A percentile compares a stretch with the other conserved stretches of the same genome.
Evolutionary conservation across 805 yeast species (phyloP).

Genomic region (Cyberlindnera xishuangbannaensis): DNA sequence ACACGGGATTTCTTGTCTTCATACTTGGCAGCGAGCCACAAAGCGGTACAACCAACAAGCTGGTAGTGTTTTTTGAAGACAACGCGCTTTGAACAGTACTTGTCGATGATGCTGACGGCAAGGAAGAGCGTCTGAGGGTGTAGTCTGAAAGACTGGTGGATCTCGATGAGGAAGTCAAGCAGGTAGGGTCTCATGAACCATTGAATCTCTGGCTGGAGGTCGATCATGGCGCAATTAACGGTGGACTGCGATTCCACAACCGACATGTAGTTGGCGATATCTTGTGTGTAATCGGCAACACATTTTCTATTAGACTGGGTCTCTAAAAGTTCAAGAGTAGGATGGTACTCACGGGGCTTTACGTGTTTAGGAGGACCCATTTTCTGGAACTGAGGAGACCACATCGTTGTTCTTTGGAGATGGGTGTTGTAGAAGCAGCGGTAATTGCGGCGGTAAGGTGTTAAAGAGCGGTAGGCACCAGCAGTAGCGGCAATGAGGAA

Average conservation of each 20-base stretch:
- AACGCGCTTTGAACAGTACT: conserved; percentile 76
- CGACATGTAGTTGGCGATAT: conserved; percentile 35
- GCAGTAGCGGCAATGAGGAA: too few relatives aligned
- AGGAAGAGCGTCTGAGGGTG: conserved; percentile 61
- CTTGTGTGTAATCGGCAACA: conserved; percentile 37
- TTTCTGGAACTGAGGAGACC: conserved; percentile 21
- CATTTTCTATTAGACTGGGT: conserved; percentile 35
- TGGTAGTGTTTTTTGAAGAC: conserved; percentile 79
- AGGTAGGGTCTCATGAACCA: conserved; percentile 75
- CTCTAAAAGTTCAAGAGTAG: conserved; percentile 41
- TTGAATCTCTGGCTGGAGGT: conserved; percentile 79
- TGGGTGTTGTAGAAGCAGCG: too few relatives aligned
- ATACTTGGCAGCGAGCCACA: conserved; percentile 83
- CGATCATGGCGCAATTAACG: conserved; percentile 48
- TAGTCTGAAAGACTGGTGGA: conserved; percentile 53
- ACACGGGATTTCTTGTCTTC: conserved; percentile 61
- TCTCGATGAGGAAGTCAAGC: conserved; percentile 70
- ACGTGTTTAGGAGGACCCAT: conserved; percentile 27
- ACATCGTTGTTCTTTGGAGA: too few relatives aligned
- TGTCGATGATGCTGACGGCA: conserved; percentile 68
- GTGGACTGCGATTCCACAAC: conserved; percentile 30
- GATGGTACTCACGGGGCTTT: conserved; percentile 25
- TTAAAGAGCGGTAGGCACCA: too few relatives aligned
- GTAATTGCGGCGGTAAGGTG: too few relatives aligned
- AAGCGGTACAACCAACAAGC: conserved; percentile 75